These are phyloP conservation scores for Metschnikowia kofuensis DNA, from an alignment of 805 yeast genomes.

Conservation along the genomic window DNA sequence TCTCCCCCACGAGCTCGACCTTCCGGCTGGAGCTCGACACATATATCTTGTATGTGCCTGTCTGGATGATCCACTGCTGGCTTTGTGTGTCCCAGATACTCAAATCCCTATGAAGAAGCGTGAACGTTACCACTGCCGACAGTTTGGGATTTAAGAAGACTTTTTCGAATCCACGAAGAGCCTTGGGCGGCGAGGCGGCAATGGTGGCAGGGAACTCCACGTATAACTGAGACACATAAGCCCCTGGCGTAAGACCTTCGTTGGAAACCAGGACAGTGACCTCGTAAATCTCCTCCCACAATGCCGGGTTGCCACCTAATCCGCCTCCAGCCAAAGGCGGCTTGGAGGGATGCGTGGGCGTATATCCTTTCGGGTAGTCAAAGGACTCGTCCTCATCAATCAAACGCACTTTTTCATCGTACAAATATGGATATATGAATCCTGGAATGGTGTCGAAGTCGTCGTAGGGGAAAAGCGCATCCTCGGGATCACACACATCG, in stretches of 20 bases:
- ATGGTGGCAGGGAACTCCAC: conserved; percentile 48
- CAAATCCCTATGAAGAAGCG: conserved; percentile 50
- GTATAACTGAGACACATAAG: conserved; percentile 52
- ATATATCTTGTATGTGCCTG: conserved; percentile 52
- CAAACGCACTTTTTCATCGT: conserved; percentile 31
- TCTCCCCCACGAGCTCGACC: conserved; percentile 45
- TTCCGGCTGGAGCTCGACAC: conserved; percentile 49
- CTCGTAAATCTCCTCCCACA: conserved; percentile 51
- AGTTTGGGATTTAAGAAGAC: conserved; percentile 44
- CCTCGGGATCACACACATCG: conserved; percentile 52
- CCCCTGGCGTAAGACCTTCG: conserved; percentile 45
- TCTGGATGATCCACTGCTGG: conserved; percentile 58
- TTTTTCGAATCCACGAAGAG: conserved; percentile 58
- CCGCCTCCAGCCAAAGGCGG: conserved; percentile 49
- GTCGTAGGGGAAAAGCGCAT: conserved; percentile 51
- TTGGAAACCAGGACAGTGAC: conserved; percentile 47
- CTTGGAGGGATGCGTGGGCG: conserved; percentile 31
- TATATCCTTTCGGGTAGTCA: conserved; percentile 39
- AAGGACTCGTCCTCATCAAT: conserved; percentile 36
- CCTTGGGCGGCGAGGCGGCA: conserved; percentile 50
- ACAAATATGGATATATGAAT: conserved; percentile 53
- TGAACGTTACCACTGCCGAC: conserved; percentile 36
- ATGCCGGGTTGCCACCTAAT: conserved; percentile 57
- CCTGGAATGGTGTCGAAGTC: conserved; percentile 54
- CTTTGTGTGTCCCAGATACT: conserved; percentile 54